phyloP scores from a whole-genome alignment of 2,329 filamentous ascomycete species.

The Sclerotinia glacialis region DNA sequence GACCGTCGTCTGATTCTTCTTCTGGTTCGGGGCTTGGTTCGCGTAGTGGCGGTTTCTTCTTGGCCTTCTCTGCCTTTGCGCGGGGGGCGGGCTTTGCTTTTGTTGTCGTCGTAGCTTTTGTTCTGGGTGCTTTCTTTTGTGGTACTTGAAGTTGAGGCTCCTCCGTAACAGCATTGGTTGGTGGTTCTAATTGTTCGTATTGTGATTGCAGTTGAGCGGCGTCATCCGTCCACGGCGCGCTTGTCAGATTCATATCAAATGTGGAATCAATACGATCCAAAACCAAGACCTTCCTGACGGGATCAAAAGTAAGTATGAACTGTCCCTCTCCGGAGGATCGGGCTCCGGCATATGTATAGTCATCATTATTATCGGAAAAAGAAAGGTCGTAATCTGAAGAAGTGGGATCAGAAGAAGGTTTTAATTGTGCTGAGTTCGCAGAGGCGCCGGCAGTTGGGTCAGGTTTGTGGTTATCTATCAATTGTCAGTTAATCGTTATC shows the following conservation, averaged over 20 bases:
- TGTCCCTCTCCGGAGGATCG: constrained; percentile 55
- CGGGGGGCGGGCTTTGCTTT: constrained; percentile 36
- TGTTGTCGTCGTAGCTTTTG: constrained; percentile 32
- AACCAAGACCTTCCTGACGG: constrained; percentile 70
- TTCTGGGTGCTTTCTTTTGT: constrained; percentile 34
- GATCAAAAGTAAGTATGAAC: constrained; percentile 73
- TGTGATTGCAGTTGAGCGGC: constrained; percentile 61
- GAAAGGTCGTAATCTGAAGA: constrained; percentile 48
- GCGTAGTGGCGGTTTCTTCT: constrained; percentile 39
- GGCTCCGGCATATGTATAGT: constrained; percentile 60
- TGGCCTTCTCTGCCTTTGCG: constrained; percentile 38
- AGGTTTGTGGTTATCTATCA: constrained; percentile 61
- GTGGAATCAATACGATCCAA: constrained; percentile 79
- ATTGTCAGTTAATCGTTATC: constrained; percentile 24
- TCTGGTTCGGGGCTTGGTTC: constrained; percentile 38
- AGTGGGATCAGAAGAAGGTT: constrained; percentile 44
- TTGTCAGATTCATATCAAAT: constrained; percentile 82
- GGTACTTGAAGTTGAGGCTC: constrained; percentile 25
- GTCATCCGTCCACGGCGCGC: constrained; percentile 63
- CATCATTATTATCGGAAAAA: constrained; percentile 51
- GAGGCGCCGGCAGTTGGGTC: constrained; percentile 49
- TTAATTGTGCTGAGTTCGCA: constrained; percentile 47
- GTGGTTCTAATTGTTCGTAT: constrained; percentile 58
- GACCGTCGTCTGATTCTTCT: constrained; percentile 53
- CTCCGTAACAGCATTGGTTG: neutral